Base-by-base conservation (phyloP, 2,329 filamentous ascomycete species). In the Pseudogymnoascus sp. region DNA sequence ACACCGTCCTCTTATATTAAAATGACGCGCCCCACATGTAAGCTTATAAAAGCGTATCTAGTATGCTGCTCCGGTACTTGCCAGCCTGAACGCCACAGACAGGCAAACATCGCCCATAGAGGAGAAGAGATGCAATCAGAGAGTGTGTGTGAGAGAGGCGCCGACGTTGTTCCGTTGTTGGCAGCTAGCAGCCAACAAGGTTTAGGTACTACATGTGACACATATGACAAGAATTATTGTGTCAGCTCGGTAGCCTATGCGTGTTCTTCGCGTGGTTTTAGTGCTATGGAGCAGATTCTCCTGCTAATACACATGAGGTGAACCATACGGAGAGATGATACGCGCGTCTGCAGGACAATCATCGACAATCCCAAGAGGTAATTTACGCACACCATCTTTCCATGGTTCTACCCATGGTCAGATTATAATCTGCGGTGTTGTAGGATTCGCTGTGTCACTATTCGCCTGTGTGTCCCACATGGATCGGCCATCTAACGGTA, bases 401-500 rank as follows among this genome's bases (percentile, higher is more conserved):
- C n/a, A 30, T 47, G 14, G 38, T 43, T 47, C 41, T 28, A 11
- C 14, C n/a, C 43, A 30, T 2, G 7, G 43, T 50, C 25, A n/a
- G 43, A 50, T 30, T 50, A 53, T 18, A 53, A 53, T 53, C 25
- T 53, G 43, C 43, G 7, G 1, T 15, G 18, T 25, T 4, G n/a
- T 15, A 30, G 25, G 25, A 53, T 33, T 53, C 11, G 43, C 11
- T 33, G 43, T 6, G 43, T 30, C 9, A n/a, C n/a, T 30, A 53
- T 53, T 53, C 25, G 43, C 14, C 43, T 53, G 14, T 11, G n/a
- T 53, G 43, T 33, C 15, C 35, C 11, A 53, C 43, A 53, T 50
- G 43, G 43, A 53, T 53, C 43, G 43, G 25, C 43, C 30, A 53
- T 53, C 43, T 53, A 53, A 53, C 25, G 43, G 11, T 53, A 53